A percentile compares a stretch with the other conserved stretches of the same genome.
Conservation (phyloP, 768 basidiomycete genomes). For the Russula brevipes region DNA sequence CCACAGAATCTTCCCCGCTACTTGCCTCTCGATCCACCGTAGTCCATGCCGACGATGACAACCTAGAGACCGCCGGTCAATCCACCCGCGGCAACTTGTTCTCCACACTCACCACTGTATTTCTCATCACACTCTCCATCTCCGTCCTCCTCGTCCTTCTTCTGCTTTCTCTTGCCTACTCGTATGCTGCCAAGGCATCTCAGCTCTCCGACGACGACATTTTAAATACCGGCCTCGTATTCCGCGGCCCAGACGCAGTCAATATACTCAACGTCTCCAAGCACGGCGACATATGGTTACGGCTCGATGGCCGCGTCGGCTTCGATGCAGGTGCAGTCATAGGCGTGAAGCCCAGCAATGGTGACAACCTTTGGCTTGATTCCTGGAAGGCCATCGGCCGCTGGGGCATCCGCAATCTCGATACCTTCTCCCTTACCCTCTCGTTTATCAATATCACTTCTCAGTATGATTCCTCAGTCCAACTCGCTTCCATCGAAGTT, state of each 20-base stretch:
- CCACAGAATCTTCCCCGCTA: constrained; percentile 53
- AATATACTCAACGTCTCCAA: constrained; percentile 57
- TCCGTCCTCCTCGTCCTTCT: constrained; percentile 44
- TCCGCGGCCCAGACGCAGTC: constrained; percentile 56
- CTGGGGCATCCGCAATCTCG: constrained; percentile 56
- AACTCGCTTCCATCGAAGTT: constrained; percentile 45
- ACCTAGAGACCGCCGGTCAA: constrained; percentile 25
- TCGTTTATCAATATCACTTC: constrained; percentile 48
- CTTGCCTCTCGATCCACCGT: constrained; percentile 40
- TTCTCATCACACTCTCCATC: constrained; percentile 50
- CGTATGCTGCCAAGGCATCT: constrained; percentile 56
- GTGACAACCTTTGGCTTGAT: constrained; percentile 42
- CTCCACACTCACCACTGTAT: constrained; percentile 42
- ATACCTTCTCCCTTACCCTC: constrained; percentile 51
- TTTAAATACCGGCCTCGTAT: constrained; percentile 48
- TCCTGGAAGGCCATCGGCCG: constrained; percentile 65
- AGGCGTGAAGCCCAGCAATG: constrained; percentile 45
- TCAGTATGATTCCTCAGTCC: constrained; percentile 34
- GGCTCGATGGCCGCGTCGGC: constrained; percentile 52
- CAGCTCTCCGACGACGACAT: constrained; percentile 53
- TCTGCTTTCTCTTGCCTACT: constrained; percentile 53
- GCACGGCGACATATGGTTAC: constrained; percentile 55
- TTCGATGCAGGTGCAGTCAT: constrained; percentile 61
- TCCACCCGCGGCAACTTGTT: constrained; percentile 31
- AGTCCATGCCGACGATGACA: constrained; percentile 26